Evolutionary conservation across 257 asterid genomes (phyloP).

Genomic region (Dorcoceras hygrometricum): DNA sequence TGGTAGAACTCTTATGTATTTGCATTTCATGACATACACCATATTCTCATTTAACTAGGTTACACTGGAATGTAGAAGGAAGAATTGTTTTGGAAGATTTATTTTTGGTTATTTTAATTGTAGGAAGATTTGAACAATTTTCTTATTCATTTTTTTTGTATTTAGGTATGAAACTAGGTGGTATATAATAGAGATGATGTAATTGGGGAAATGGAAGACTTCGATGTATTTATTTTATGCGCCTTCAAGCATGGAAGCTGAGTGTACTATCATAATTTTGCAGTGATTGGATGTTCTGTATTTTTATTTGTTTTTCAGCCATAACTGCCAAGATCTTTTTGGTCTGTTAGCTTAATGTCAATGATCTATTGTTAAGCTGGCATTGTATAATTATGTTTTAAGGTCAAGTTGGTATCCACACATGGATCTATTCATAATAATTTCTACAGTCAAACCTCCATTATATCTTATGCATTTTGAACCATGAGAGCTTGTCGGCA

Average conservation of each 20-base stretch:
- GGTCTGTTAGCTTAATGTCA: background rate
- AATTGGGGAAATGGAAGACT: background rate
- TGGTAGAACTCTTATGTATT: background rate
- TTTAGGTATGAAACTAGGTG: background rate
- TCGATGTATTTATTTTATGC: background rate
- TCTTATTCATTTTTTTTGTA: background rate
- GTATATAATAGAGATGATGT: background rate
- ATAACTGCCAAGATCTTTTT: background rate
- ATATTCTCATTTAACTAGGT: background rate
- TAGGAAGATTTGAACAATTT: background rate
- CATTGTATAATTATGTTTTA: no score
- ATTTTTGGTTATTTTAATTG: no score
- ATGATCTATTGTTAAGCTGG: background rate
- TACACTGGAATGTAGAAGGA: background rate
- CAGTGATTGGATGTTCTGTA: background rate
- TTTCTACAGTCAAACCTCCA: background rate
- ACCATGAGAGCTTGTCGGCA: no score
- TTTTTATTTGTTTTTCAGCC: background rate
- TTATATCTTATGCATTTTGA: no score
- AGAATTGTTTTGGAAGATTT: background rate
- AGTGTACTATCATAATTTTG: background rate
- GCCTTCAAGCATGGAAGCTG: background rate
- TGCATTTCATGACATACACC: background rate
- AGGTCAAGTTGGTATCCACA: background rate
- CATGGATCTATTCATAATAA: background rate